Evolutionary conservation across 192 early-diverging fungal species (phyloP).

Genomic region (Gamsiella multidivaricata): DNA sequence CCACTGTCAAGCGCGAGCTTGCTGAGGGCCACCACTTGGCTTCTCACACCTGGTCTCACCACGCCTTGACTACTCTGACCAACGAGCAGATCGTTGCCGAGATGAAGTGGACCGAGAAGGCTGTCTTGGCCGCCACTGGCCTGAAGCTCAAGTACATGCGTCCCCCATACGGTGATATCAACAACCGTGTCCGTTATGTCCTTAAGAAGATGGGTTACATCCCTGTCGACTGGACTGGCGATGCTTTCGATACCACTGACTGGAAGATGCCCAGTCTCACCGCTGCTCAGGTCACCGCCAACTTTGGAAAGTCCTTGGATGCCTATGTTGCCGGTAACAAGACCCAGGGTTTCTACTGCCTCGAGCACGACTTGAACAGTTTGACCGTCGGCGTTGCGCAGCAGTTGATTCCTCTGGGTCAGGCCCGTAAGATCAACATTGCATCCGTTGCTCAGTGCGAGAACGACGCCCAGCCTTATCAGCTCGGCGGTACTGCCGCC

Average conservation of each 20-base stretch:
- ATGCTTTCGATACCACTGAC: constrained; percentile 60
- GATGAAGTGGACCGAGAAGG: constrained; percentile 60
- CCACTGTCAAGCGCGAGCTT: constrained; percentile 56
- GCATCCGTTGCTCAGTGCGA: constrained; percentile 22
- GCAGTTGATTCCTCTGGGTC: constrained; percentile 32
- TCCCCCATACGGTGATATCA: constrained; percentile 65
- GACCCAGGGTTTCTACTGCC: constrained; percentile 42
- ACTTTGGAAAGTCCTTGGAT: constrained; percentile 16
- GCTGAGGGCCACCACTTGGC: constrained; percentile 70
- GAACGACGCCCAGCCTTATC: constrained; percentile 22
- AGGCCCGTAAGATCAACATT: constrained; percentile 32
- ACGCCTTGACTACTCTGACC: constrained; percentile 61
- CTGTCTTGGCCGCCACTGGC: constrained; percentile 61
- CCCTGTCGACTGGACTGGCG: constrained; percentile 29
- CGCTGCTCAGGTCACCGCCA: constrained; percentile 2
- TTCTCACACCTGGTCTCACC: constrained; percentile 72
- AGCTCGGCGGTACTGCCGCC: constrained; percentile 21
- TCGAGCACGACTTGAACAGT: constrained; percentile 39
- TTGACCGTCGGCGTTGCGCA: constrained; percentile 19
- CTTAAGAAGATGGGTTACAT: constrained; percentile 39
- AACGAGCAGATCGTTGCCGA: constrained; percentile 65
- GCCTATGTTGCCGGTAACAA: constrained; percentile 36
- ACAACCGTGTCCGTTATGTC: constrained; percentile 60
- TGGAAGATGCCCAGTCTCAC: constrained; percentile 48
- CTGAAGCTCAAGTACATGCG: constrained; percentile 58